phyloP scores from a whole-genome alignment of 2,329 filamentous ascomycete species.

The Penicillium expansum region DNA sequence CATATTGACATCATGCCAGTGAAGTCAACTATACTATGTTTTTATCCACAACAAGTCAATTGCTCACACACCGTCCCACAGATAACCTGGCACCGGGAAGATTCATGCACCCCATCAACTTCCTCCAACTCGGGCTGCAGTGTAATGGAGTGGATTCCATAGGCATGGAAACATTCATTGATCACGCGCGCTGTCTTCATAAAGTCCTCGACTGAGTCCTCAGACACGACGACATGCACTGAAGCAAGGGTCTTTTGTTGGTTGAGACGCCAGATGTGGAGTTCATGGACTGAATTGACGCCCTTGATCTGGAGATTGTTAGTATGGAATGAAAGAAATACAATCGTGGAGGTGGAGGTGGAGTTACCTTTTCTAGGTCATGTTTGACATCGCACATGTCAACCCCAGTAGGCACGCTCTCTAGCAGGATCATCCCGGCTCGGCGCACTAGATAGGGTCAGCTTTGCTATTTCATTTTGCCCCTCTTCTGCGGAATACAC shows the following conservation, averaged over 20 bases:
- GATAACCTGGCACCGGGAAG: constrained; percentile 48
- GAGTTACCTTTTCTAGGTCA: constrained; percentile 62
- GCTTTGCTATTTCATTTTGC: neutral
- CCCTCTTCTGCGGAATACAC: neutral
- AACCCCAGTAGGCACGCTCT: constrained; percentile 62
- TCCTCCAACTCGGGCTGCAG: constrained; percentile 62
- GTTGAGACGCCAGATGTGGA: constrained; percentile 72
- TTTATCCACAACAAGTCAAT: constrained; percentile 52
- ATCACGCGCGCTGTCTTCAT: constrained; percentile 60
- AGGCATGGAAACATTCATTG: constrained; percentile 67
- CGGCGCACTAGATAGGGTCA: constrained; percentile 23
- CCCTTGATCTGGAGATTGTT: constrained; percentile 56
- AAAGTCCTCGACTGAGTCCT: constrained; percentile 57
- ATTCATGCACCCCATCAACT: constrained; percentile 20
- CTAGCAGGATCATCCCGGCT: constrained; percentile 62
- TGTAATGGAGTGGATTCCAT: constrained; percentile 69
- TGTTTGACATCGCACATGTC: constrained; percentile 62
- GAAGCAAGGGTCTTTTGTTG: constrained; percentile 68
- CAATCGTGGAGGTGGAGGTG: neutral
- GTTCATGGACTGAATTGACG: constrained; percentile 65
- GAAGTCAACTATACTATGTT: too few relatives aligned
- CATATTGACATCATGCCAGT: neutral
- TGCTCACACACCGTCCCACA: constrained; percentile 54
- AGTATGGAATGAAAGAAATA: constrained; percentile 3
- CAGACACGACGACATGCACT: constrained; percentile 64